Conservation (phyloP, 169 alveolate genomes). For the Plasmodium coatneyi region DNA sequence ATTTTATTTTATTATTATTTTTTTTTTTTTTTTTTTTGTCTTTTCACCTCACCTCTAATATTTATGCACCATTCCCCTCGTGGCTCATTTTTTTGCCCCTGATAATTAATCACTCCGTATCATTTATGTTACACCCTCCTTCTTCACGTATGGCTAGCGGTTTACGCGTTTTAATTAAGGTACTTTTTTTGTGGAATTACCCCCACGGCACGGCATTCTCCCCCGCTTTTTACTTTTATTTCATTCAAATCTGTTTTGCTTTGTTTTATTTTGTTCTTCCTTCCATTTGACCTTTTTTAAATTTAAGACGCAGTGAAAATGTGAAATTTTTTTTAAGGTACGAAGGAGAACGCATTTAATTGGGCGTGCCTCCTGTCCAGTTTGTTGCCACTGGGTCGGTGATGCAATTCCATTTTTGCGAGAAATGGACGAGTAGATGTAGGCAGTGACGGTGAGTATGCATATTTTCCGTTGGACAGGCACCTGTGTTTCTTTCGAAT, state of each 20-base stretch:
- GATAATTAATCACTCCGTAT: neutral
- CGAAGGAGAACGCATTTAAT: neutral
- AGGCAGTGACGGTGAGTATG: no score
- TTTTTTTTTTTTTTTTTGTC: neutral
- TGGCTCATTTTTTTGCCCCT: neutral
- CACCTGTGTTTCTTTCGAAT: neutral
- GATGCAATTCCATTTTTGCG: no score
- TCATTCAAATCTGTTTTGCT: neutral
- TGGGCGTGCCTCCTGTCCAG: neutral
- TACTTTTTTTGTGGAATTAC: neutral
- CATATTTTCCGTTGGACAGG: no score
- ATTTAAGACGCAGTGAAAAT: neutral
- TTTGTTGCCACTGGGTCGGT: neutral
- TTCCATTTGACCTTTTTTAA: neutral
- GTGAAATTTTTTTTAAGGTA: neutral
- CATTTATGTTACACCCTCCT: neutral
- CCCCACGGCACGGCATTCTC: neutral
- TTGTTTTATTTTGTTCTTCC: neutral
- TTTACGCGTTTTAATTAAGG: neutral
- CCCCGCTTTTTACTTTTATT: neutral
- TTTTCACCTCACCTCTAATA: neutral
- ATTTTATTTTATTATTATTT: neutral
- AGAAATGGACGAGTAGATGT: no score
- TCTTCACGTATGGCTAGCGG: neutral
- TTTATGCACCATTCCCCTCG: neutral